A percentile compares a stretch with the other conserved stretches of the same genome.
These are phyloP conservation scores for Bruguiera hainesii DNA, from an alignment of 441 rosid species.

Conservation along the genomic window DNA sequence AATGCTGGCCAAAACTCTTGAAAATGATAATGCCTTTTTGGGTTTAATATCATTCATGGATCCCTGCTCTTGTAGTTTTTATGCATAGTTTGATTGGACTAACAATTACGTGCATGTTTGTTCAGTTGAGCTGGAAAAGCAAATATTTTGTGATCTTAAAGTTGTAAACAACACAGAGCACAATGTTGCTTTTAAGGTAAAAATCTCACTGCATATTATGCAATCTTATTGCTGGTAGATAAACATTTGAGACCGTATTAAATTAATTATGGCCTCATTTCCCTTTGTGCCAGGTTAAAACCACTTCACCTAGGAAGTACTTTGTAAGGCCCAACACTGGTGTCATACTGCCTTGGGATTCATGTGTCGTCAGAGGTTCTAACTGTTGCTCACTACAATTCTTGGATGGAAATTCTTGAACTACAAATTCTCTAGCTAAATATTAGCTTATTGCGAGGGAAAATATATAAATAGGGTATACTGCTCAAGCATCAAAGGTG, in stretches of 20 bases:
- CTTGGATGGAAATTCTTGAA: conserved; percentile 12
- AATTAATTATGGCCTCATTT: background rate
- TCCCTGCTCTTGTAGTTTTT: background rate
- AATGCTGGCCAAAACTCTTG: background rate
- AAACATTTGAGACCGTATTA: background rate
- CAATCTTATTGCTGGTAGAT: conserved; percentile 8
- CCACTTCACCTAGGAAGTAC: conserved; percentile 98
- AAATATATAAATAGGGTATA: background rate
- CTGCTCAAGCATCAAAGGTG: conserved; percentile 7
- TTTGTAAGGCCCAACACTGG: conserved; percentile 97
- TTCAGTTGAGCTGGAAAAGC: conserved; percentile 91
- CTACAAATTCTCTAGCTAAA: background rate
- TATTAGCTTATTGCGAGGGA: background rate
- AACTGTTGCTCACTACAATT: conserved; percentile 6
- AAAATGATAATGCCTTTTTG: conserved; percentile 14
- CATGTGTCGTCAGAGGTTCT: conserved; percentile 75
- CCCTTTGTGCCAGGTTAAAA: conserved; percentile 65
- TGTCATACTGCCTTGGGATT: conserved; percentile 93
- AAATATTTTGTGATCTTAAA: conserved; percentile 84
- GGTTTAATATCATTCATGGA: background rate
- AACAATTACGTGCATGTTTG: conserved; percentile 21
- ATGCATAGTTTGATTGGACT: conserved; percentile 7
- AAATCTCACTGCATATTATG: conserved; percentile 1
- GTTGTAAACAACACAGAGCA: conserved; percentile 80
- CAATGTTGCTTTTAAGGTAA: conserved; percentile 93